Conservation (phyloP, 1,284 basidiomycete species). For the Hemileia vastatrix region DNA sequence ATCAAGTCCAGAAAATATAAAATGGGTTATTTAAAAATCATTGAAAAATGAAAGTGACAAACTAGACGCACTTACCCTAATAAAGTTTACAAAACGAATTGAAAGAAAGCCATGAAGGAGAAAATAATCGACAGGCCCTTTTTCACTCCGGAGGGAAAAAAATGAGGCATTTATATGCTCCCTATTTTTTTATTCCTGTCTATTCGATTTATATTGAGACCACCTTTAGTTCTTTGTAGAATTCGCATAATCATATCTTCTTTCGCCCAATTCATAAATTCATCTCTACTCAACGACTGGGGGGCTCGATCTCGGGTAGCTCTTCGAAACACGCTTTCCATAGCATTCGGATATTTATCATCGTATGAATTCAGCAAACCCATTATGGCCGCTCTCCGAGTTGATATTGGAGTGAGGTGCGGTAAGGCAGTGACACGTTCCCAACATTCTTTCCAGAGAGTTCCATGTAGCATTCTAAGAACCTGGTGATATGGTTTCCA, state of each 20-base stretch:
- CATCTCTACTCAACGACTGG: neutral
- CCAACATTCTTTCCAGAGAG: constrained; percentile 22
- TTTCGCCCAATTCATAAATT: neutral
- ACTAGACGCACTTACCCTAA: no score
- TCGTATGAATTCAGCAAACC: neutral
- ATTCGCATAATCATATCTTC: constrained; percentile 14
- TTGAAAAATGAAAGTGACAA: no score
- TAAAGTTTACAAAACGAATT: no score
- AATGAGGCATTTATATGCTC: no score
- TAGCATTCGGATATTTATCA: constrained; percentile 7
- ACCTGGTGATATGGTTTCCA: constrained; percentile 19
- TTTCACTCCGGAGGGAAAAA: no score
- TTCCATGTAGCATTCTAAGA: constrained; percentile 18
- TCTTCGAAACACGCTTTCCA: constrained; percentile 7
- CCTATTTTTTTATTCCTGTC: no score
- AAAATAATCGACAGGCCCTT: no score
- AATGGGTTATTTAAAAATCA: no score
- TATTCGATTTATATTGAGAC: no score
- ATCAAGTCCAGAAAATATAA: no score
- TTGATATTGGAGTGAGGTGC: constrained; percentile 4
- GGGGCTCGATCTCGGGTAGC: neutral
- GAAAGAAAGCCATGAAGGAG: no score
- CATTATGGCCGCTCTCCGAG: neutral
- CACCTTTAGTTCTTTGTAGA: constrained; percentile 11
- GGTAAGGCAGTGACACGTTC: constrained; percentile 5